These are phyloP conservation scores for Schizosaccharomyces lindneri DNA, from an alignment of 805 yeast genomes.

Conservation along the genomic window DNA sequence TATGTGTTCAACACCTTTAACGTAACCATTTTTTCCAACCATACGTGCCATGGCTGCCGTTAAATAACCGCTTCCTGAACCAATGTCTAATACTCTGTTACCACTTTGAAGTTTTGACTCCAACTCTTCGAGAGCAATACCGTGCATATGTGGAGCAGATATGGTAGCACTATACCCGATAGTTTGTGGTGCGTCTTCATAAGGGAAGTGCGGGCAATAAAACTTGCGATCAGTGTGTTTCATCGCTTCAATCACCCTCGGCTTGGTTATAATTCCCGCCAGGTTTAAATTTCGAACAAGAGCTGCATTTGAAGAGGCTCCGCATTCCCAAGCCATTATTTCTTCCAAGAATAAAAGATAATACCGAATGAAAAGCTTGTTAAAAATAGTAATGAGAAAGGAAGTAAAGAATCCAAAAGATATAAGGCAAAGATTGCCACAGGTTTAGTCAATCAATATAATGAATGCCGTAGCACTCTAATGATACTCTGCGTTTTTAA, in stretches of 20 bases:
- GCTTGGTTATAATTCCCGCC: not conserved
- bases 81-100: conserved; percentile 7
- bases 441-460: no score
- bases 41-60: conserved; percentile 6
- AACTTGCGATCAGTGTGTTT: not conserved
- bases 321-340: not conserved
- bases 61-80: conserved; percentile 9
- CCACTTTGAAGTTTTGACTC: conserved; percentile 6
- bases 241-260: not conserved
- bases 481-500: no score
- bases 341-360: not conserved
- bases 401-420: no score
- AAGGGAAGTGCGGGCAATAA: conserved; percentile 5
- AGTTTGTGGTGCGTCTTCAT: conserved; percentile 6
- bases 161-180: conserved; percentile 8
- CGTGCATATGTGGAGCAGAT: conserved; percentile 11
- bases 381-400: no score
- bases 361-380: no score
- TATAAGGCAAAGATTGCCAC: no score
- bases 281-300: not conserved
- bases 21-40: conserved; percentile 2
- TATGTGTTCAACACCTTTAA: conserved; percentile 6
- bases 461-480: no score
- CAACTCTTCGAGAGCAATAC: conserved; percentile 5
- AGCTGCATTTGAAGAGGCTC: not conserved